phyloP scores from a whole-genome alignment of 192 early-diverging fungal genomes.

The Diversispora eburnea region DNA sequence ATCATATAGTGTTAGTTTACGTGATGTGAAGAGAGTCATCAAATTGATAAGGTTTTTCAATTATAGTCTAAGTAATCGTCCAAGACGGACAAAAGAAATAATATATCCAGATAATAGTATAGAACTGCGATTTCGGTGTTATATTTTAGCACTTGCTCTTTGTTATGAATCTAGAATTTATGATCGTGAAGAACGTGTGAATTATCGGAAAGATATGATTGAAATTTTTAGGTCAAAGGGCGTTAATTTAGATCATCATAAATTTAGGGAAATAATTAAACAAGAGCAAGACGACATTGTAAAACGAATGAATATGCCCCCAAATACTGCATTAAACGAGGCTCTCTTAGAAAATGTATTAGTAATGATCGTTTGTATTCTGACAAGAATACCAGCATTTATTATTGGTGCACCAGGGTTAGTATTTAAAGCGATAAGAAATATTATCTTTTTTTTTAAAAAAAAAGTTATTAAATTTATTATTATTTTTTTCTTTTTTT shows the following conservation, averaged over 20 bases:
- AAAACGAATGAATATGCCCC: background rate
- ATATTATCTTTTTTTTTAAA: background rate
- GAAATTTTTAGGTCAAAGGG: background rate
- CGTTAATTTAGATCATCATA: background rate
- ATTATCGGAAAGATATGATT: slow-evolving; percentile 21
- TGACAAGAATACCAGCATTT: slow-evolving; percentile 26
- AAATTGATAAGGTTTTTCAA: slow-evolving; percentile 8
- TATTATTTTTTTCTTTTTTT: background rate
- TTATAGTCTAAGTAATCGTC: background rate
- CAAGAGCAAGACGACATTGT: slow-evolving; percentile 24
- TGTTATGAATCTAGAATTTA: background rate
- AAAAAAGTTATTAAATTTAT: background rate
- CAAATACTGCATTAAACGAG: slow-evolving; percentile 14
- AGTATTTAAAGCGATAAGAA: background rate
- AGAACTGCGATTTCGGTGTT: background rate
- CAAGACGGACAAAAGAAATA: background rate
- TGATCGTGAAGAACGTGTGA: background rate
- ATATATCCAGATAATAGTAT: background rate
- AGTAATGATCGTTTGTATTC: slow-evolving; percentile 25
- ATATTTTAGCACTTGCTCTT: background rate
- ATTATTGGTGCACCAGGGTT: slow-evolving; percentile 27
- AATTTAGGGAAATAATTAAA: slow-evolving; percentile 7
- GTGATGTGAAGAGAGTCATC: slow-evolving; percentile 24
- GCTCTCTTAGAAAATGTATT: slow-evolving; percentile 28
- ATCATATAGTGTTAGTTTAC: slow-evolving; percentile 21